Evolutionary conservation across 2,329 filamentous ascomycete species (phyloP).

Genomic region (Arthroderma sp.): DNA sequence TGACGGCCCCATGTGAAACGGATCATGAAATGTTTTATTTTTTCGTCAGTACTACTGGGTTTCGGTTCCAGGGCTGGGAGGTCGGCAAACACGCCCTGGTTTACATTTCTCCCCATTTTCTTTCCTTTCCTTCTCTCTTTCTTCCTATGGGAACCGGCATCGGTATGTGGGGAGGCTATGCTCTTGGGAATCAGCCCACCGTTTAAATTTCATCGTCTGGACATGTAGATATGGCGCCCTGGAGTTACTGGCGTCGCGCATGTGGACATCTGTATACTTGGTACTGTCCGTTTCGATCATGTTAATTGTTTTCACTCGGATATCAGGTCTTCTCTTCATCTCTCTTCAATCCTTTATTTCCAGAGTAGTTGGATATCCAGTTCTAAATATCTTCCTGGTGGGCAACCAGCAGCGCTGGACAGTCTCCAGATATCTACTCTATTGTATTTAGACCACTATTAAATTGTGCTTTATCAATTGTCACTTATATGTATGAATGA

Average conservation of each 20-base stretch:
- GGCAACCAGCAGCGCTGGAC: too few relatives aligned
- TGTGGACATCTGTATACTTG: too few relatives aligned
- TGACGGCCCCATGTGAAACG: slow-evolving; percentile 4
- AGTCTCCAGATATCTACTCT: too few relatives aligned
- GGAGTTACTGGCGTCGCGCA: background rate
- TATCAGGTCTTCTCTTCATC: too few relatives aligned
- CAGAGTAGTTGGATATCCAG: too few relatives aligned
- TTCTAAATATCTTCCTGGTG: too few relatives aligned
- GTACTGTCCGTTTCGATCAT: too few relatives aligned
- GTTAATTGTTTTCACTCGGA: too few relatives aligned
- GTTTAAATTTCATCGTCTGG: background rate
- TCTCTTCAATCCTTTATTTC: too few relatives aligned
- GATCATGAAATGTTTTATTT: slow-evolving; percentile 5
- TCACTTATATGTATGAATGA: too few relatives aligned
- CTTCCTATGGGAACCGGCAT: background rate
- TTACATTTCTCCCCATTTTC: background rate
- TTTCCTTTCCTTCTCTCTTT: slow-evolving; percentile 1
- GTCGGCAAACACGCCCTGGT: slow-evolving; percentile 1
- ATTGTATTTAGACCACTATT: too few relatives aligned
- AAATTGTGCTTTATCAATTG: too few relatives aligned
- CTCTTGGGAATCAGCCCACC: background rate
- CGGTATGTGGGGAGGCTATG: background rate
- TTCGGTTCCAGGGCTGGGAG: background rate
- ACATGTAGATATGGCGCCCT: slow-evolving; percentile 2
- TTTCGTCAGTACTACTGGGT: background rate